Evolutionary conservation across 2,329 filamentous ascomycete genomes (phyloP).

Genomic region (Cladosporium sp.): DNA sequence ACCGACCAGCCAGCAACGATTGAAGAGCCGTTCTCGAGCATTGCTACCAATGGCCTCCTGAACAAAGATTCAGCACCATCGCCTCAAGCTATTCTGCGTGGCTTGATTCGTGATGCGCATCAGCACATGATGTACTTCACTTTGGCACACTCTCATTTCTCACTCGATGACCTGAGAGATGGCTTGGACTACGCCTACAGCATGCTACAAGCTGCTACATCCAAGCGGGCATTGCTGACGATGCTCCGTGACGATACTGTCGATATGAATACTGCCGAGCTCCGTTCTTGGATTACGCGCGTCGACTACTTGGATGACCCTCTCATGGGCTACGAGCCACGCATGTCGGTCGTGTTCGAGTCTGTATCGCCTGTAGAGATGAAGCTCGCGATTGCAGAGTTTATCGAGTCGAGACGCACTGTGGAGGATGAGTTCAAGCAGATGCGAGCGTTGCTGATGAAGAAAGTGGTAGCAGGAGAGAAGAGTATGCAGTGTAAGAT

Average conservation of each 20-base stretch:
- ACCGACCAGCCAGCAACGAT: background rate
- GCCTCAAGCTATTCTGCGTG: background rate
- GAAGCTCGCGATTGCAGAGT: background rate
- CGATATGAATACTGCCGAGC: background rate
- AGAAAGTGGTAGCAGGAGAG: background rate
- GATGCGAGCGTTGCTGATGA: background rate
- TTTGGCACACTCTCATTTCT: background rate
- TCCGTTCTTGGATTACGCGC: background rate
- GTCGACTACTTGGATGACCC: background rate
- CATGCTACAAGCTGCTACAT: background rate
- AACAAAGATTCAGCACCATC: background rate
- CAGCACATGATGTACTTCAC: slow-evolving; percentile 7
- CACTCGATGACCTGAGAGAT: background rate
- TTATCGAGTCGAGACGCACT: background rate
- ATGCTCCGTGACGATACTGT: background rate
- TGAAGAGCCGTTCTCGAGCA: background rate
- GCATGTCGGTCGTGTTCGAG: slow-evolving; percentile 2
- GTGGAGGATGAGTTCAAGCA: background rate
- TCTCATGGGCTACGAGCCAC: background rate
- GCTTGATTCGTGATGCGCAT: slow-evolving; percentile 1
- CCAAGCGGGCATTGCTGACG: background rate
- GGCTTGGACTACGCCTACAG: background rate
- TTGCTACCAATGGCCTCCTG: no score
- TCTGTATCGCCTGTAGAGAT: background rate
- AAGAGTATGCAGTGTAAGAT: background rate